phyloP scores from a whole-genome alignment of 108 stramenopile genomes.

The Skeletonema grethae region DNA sequence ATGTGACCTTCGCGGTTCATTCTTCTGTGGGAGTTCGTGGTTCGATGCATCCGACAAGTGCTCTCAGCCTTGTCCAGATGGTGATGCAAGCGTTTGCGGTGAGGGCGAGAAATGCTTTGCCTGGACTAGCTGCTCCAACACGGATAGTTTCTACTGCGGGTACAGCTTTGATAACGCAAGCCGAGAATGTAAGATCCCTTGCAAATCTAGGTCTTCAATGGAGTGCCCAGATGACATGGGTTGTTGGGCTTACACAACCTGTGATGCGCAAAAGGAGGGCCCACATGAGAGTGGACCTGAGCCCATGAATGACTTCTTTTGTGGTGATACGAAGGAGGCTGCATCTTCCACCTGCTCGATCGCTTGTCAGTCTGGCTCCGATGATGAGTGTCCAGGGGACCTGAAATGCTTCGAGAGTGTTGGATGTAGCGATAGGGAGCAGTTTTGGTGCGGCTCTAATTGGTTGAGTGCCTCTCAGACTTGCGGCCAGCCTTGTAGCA shows the following conservation, averaged over 20 bases:
- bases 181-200: constrained; percentile 25
- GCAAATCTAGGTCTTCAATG: constrained; percentile 17
- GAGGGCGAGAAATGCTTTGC: constrained; percentile 34
- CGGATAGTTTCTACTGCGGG: constrained; percentile 23
- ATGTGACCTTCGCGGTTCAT: constrained; percentile 9
- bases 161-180: constrained; percentile 37
- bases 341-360: constrained; percentile 42
- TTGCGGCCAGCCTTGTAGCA: constrained; percentile 30
- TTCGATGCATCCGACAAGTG: constrained; percentile 27
- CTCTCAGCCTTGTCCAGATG: constrained; percentile 14
- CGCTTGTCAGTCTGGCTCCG: constrained; percentile 29
- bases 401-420: constrained; percentile 35
- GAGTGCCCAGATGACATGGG: constrained; percentile 36
- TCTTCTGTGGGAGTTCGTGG: constrained; percentile 32
- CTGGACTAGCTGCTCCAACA: constrained; percentile 25
- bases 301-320: constrained; percentile 39
- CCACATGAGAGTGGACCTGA: background rate
- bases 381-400: constrained; percentile 37
- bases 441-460: constrained; percentile 36
- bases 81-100: constrained; percentile 22
- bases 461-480: constrained; percentile 38
- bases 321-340: constrained; percentile 30
- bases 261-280: constrained; percentile 16
- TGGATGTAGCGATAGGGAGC: constrained; percentile 37
- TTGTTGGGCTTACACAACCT: constrained; percentile 48